Conservation (phyloP, 495 filamentous ascomycete species). For the Aspergillus sclerotioniger region DNA sequence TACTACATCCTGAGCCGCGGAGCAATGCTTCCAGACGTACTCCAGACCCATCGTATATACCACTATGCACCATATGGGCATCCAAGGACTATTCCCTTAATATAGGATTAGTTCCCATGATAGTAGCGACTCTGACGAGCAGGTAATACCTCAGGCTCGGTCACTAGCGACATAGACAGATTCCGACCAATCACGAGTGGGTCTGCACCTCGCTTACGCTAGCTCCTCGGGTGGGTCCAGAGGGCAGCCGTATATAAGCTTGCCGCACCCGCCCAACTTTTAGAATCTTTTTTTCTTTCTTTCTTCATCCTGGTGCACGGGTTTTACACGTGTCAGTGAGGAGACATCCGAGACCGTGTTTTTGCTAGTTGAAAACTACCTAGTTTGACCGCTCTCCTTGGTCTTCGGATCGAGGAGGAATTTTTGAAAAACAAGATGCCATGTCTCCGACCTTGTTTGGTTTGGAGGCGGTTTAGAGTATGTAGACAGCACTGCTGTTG, state of each 20-base stretch:
- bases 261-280: conserved; percentile 13
- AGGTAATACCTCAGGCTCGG: too few relatives aligned
- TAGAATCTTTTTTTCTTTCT: conserved; percentile 39
- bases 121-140: not conserved
- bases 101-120: not conserved
- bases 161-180: too few relatives aligned
- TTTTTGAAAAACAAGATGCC: conserved; percentile 47
- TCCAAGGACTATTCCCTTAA: not conserved
- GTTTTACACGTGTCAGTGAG: conserved; percentile 58
- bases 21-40: too few relatives aligned
- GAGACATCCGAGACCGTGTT: conserved; percentile 58
- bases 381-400: conserved; percentile 46
- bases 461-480: conserved; percentile 19
- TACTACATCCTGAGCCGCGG: too few relatives aligned
- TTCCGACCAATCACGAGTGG: not conserved
- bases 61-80: not conserved
- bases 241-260: conserved; percentile 25
- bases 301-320: conserved; percentile 53
- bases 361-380: conserved; percentile 63
- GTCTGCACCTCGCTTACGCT: conserved; percentile 28
- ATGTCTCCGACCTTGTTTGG: conserved; percentile 23
- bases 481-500: conserved; percentile 2
- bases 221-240: conserved; percentile 18
- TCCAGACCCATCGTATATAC: too few relatives aligned
- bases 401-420: conserved; percentile 48